Percentiles rank a stretch among this genome's conserved stretches.
Evolutionary conservation across 2,329 filamentous ascomycete genomes (phyloP).

Genomic region (Niveomyces coronatus): DNA sequence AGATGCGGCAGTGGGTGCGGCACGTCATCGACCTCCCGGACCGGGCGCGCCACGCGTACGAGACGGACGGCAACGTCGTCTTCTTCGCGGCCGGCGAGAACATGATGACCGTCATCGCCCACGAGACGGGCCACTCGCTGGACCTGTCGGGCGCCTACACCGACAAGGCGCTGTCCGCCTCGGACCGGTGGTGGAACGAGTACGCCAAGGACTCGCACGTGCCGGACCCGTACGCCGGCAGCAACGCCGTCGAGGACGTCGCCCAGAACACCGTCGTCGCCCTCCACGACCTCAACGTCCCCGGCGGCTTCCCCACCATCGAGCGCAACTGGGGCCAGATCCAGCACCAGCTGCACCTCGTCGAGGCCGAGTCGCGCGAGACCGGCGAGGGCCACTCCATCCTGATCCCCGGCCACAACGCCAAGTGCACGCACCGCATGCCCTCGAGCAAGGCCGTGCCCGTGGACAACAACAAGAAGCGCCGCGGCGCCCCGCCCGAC

Average conservation of each 20-base stretch:
- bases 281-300: slow-evolving; percentile 6
- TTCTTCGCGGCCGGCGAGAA: slow-evolving; percentile 6
- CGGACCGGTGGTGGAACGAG: slow-evolving; percentile 7
- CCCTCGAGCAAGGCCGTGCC: slow-evolving; percentile 1
- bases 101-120: slow-evolving; percentile 7
- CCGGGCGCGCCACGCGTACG: slow-evolving; percentile 2
- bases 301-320: slow-evolving; percentile 1
- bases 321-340: slow-evolving; percentile 5
- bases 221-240: slow-evolving; percentile 5
- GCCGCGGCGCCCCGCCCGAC: slow-evolving; percentile 1
- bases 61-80: slow-evolving; percentile 5
- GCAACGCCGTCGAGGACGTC: slow-evolving; percentile 7
- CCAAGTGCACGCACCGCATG: slow-evolving; percentile 7
- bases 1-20: slow-evolving; percentile 16
- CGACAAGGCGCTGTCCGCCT: slow-evolving; percentile 5
- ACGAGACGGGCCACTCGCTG: slow-evolving; percentile 8
- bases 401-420: slow-evolving; percentile 3
- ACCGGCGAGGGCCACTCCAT: slow-evolving; percentile 6
- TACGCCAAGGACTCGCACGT: slow-evolving; percentile 7
- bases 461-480: background rate
- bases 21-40: slow-evolving; percentile 11
- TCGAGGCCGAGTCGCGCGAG: slow-evolving; percentile 6
- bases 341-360: slow-evolving; percentile 7
- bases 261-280: slow-evolving; percentile 8
- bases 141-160: slow-evolving; percentile 6